Base-by-base conservation (phyloP, 2,329 filamentous ascomycete genomes). In the Sordariomycetes sp. region DNA sequence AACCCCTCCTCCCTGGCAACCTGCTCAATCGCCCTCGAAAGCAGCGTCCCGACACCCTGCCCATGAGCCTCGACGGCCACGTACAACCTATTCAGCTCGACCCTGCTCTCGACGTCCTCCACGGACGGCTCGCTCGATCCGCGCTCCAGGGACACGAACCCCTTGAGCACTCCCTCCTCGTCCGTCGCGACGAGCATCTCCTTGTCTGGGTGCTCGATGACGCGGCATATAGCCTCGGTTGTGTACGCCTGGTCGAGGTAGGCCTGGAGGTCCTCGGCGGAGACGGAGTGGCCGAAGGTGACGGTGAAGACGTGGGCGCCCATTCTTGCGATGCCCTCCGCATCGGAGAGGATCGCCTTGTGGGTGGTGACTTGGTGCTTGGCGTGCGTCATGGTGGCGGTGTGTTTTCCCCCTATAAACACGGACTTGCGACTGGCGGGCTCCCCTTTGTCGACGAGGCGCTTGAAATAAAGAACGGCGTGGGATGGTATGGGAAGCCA, bases 21-120 rank as follows among this genome's bases (percentile, higher is more conserved):
- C 1, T 57, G 60, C 60, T 70, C 69, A 12, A 68, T 59, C 17
- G 54, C 60, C 10, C 56, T 58, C 50, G 64, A 66, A n/a, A 74
- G 61, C 34, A 63, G 60, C 54, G 63, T 69, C 3, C 69, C 75
- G 1, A 75, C 62, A 0, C 74, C 74, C 12, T 58, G 61, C 0
- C 74, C 73, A 48, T 75, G 72, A 7, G 60, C 62, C 2, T 60
- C 56, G 0, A 62, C 56, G 42, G 68, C 60, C 2, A 76, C 69
- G 57, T 77, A 77, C 1, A 77, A 62, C 12, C 75, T 61, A 61
- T 75, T 72, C 34, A 77, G 59, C 62, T 77, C 73, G 2, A 74
- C 65, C 0, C 60, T 64, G 2, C 62, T 61, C 4, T 66, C 63
- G 0, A 68, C 36, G 1, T 65, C 55, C 1, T 59, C 63, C 13